Evolutionary conservation across 768 basidiomycete genomes (phyloP), one percentile per base, ranked within the genome.

Genomic region (Imleria badia): DNA sequence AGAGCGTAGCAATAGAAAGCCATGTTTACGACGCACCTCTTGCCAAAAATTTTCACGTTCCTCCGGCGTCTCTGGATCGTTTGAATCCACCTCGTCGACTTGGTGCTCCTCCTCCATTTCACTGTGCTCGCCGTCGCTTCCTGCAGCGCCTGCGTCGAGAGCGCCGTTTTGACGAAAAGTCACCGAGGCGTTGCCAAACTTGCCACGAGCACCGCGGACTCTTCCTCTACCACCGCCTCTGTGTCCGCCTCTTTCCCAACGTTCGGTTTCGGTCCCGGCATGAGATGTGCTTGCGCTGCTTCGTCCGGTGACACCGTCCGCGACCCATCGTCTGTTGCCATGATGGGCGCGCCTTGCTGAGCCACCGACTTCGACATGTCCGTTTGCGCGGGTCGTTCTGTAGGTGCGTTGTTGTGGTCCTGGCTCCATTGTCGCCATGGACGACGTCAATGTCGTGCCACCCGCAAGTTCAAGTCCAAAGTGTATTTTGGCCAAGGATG

Each of bases 1-100:
- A 60, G 64, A 62, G 62, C 50, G 54, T 45, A 56, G 49, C 45
- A 6, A 54, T n/a, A 39, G 29, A 52, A 31, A 40, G 50, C 17
- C 19, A 17, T 54, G 29, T 60, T 55, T 60, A 30, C 54, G 17
- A 73, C 82, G 56, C 55, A 89, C 89, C 78, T 88, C 84, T 70
- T 87, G 82, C 63, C 81, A 91, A 63, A 85, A 87, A 56, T 68
- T 76, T 60, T 90, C 87, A 43, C 81, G 76, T 63, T 86, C 87
- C 61, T 89, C 87, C 10, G 70, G 67, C 0, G 80, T 80, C 40
- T 85, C 83, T 17, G 83, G 68, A 15, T 78, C 78, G 0, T 80
- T 81, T 48, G 80, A 78, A 33, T 84, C 76, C 9, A 60, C 48
- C 7, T 62, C 65, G n/a, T 66, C 60, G 12, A 59, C 62, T 15